phyloP scores from a whole-genome alignment of 768 basidiomycete species.

The Mycena latifolia region DNA sequence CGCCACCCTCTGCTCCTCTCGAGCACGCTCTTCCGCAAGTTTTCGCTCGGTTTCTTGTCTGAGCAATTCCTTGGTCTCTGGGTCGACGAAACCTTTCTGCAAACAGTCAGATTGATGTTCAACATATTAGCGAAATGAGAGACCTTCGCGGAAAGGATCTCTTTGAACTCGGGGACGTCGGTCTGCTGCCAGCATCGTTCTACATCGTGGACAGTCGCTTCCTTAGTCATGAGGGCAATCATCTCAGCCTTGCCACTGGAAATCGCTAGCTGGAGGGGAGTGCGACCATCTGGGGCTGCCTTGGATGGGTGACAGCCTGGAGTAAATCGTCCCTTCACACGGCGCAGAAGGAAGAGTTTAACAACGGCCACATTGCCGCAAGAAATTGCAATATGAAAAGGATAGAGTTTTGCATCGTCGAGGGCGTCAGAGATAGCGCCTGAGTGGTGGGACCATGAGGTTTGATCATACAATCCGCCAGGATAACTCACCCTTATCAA shows the following conservation, averaged over 20 bases:
- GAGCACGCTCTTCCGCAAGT: constrained; percentile 43
- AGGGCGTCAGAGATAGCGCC: constrained; percentile 47
- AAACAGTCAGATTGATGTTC: background rate
- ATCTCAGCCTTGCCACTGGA: constrained; percentile 43
- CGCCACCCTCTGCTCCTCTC: constrained; percentile 41
- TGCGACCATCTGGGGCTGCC: constrained; percentile 48
- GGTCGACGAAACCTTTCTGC: constrained; percentile 52
- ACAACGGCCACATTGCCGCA: constrained; percentile 49
- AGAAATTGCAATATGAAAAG: constrained; percentile 51
- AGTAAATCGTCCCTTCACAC: constrained; percentile 40
- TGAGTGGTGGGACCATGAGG: constrained; percentile 27
- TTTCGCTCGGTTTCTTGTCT: constrained; percentile 39
- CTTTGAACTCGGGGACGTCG: constrained; percentile 40
- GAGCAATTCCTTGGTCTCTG: constrained; percentile 40
- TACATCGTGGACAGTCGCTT: constrained; percentile 55
- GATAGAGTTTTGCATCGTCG: constrained; percentile 47
- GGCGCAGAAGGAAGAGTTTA: constrained; percentile 47
- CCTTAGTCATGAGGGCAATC: constrained; percentile 49
- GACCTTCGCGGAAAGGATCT: constrained; percentile 49
- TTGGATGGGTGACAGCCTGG: constrained; percentile 53
- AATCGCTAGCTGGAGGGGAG: constrained; percentile 53
- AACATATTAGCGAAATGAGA: background rate
- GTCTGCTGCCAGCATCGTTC: constrained; percentile 48
- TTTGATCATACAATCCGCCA: constrained; percentile 28
- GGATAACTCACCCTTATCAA: constrained; percentile 49